Evolutionary conservation across 805 yeast genomes (phyloP).

Genomic region (Cyberlindnera maritima): DNA sequence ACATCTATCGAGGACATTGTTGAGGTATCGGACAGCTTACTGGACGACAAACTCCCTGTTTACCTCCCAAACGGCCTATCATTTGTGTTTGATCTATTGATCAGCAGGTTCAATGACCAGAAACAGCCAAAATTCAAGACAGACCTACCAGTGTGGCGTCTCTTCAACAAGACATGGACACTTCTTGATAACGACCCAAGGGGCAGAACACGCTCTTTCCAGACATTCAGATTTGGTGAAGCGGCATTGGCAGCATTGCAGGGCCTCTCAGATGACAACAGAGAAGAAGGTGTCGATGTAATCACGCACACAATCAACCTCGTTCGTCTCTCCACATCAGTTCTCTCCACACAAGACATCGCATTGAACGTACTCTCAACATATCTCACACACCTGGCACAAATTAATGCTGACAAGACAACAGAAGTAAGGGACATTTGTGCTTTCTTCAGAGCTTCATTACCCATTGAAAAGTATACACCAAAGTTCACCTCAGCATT

Average conservation of each 20-base stretch:
- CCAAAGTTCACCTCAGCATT: slow-evolving; percentile 19
- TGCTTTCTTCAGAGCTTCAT: slow-evolving; percentile 15
- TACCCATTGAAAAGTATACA: slow-evolving; percentile 17
- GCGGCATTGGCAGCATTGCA: slow-evolving; percentile 28
- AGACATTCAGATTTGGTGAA: slow-evolving; percentile 41
- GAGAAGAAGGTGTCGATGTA: not conserved
- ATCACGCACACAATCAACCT: slow-evolving; percentile 15
- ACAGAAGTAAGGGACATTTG: slow-evolving; percentile 8
- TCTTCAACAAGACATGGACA: slow-evolving; percentile 43
- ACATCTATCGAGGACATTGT: slow-evolving; percentile 42
- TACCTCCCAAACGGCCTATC: slow-evolving; percentile 53
- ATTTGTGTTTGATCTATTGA: slow-evolving; percentile 57
- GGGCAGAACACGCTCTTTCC: slow-evolving; percentile 40
- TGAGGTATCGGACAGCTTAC: slow-evolving; percentile 30
- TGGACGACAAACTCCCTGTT: slow-evolving; percentile 34
- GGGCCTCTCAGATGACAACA: slow-evolving; percentile 3
- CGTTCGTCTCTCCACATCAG: slow-evolving; percentile 18
- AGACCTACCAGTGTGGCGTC: slow-evolving; percentile 46
- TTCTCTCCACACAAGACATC: slow-evolving; percentile 14
- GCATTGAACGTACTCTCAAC: slow-evolving; percentile 14
- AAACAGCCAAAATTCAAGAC: slow-evolving; percentile 42
- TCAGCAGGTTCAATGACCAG: slow-evolving; percentile 56
- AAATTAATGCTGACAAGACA: not conserved
- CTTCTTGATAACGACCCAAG: slow-evolving; percentile 27
- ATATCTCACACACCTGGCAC: slow-evolving; percentile 14